Evolutionary conservation across 176 grass and related monocot genomes (phyloP).

Genomic region (Lolium multiflorum): DNA sequence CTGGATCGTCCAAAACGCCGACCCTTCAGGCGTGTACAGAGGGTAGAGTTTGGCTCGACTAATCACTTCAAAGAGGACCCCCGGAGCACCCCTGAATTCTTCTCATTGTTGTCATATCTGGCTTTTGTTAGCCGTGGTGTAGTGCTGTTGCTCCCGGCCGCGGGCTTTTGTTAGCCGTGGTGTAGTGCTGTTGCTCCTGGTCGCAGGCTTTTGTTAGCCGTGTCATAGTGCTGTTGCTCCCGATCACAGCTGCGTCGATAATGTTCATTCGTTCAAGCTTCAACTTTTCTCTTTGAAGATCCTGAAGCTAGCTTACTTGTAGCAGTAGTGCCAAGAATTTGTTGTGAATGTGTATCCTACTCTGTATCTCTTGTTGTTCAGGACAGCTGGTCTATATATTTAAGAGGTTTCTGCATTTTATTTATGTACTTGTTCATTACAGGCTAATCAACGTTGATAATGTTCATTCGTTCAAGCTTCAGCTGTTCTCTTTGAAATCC

Average conservation of each 20-base stretch:
- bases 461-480: conserved; percentile 21
- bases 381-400: not conserved
- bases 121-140: not conserved
- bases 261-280: conserved; percentile 19
- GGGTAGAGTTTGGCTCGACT: conserved; percentile 14
- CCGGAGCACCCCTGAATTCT: not conserved
- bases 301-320: not conserved
- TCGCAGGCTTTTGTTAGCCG: too few relatives aligned
- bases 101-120: conserved; percentile 31
- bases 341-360: not conserved
- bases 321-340: not conserved
- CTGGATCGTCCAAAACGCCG: conserved; percentile 92
- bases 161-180: not conserved
- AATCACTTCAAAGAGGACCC: not conserved
- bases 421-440: too few relatives aligned
- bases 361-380: not conserved
- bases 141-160: not conserved
- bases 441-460: too few relatives aligned
- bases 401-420: not conserved
- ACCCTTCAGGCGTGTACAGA: conserved; percentile 78
- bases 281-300: conserved; percentile 29
- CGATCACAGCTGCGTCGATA: too few relatives aligned
- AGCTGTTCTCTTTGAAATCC: conserved; percentile 20
- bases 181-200: not conserved
- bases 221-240: too few relatives aligned